Conservation (phyloP, 768 basidiomycete genomes). For the Amanita brunnescens region DNA sequence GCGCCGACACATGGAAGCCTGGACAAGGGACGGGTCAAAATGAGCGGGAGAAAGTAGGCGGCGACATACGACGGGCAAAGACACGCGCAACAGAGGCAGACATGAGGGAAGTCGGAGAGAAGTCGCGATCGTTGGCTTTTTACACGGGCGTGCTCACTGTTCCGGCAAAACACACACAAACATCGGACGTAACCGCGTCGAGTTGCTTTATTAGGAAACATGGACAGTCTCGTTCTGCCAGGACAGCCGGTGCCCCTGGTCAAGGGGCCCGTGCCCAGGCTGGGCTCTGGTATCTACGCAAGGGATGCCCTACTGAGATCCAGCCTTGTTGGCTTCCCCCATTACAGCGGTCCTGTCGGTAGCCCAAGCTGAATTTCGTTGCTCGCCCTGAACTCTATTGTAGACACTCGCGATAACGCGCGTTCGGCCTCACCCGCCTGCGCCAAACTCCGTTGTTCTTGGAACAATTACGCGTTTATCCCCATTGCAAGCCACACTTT, state of each 20-base stretch:
- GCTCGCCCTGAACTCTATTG: slow-evolving; percentile 13
- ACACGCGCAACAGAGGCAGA: slow-evolving; percentile 56
- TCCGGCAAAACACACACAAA: slow-evolving; percentile 25
- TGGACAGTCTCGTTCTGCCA: slow-evolving; percentile 42
- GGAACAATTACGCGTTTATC: slow-evolving; percentile 79
- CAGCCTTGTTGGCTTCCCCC: slow-evolving; percentile 59
- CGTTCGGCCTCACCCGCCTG: slow-evolving; percentile 64
- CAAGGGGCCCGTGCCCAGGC: slow-evolving; percentile 42
- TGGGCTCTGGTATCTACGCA: slow-evolving; percentile 60
- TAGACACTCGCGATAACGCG: slow-evolving; percentile 59
- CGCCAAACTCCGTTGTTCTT: slow-evolving; percentile 67
- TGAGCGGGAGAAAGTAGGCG: neutral
- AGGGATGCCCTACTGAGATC: slow-evolving; percentile 59
- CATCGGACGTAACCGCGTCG: slow-evolving; percentile 11
- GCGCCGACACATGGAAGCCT: slow-evolving; percentile 82
- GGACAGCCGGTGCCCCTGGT: slow-evolving; percentile 67
- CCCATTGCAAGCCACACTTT: slow-evolving; percentile 72
- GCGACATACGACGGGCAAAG: slow-evolving; percentile 52
- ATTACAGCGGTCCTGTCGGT: slow-evolving; percentile 61
- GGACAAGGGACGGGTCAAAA: slow-evolving; percentile 5
- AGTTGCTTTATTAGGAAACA: slow-evolving; percentile 4
- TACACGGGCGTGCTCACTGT: slow-evolving; percentile 15
- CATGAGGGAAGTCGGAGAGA: slow-evolving; percentile 34
- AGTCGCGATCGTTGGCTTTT: slow-evolving; percentile 12
- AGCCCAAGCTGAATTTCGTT: slow-evolving; percentile 18